Percentiles rank a stretch among this genome's conserved stretches.
phyloP scores from a whole-genome alignment of 2,329 filamentous ascomycete species.

The Metarhizium guizhouense region DNA sequence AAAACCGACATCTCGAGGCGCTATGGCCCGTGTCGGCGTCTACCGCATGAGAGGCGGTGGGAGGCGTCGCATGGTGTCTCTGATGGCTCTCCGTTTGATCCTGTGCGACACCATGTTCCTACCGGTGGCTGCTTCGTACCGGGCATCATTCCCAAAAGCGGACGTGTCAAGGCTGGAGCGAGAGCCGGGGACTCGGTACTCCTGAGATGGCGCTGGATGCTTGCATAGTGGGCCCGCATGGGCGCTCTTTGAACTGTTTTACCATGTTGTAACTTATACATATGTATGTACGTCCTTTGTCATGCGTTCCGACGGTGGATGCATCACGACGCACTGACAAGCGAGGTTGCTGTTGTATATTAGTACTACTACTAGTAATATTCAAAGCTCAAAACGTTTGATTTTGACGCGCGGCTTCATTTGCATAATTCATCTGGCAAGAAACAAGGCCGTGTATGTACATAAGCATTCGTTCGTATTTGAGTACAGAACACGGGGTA shows the following conservation, averaged over 20 bases:
- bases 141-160: background rate
- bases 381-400: too few species aligned
- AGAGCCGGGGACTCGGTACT: background rate
- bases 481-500: too few species aligned
- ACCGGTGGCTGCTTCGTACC: too few species aligned
- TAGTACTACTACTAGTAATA: too few species aligned
- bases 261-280: background rate
- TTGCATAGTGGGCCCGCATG: background rate
- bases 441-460: too few species aligned
- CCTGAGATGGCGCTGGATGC: background rate
- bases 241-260: background rate
- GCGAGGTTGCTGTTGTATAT: too few species aligned
- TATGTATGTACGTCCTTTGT: background rate
- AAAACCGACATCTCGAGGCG: background rate
- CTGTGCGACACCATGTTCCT: too few species aligned
- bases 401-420: too few species aligned
- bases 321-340: background rate
- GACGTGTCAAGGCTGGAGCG: background rate
- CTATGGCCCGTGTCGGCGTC: background rate
- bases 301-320: background rate
- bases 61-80: background rate
- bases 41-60: background rate
- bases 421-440: too few species aligned
- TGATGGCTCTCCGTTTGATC: background rate
- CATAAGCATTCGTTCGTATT: too few species aligned